Percentiles rank a stretch among this genome's conserved stretches.
Conservation (phyloP, 352 stramenopile species). For the Phytophthora agathidicida region DNA sequence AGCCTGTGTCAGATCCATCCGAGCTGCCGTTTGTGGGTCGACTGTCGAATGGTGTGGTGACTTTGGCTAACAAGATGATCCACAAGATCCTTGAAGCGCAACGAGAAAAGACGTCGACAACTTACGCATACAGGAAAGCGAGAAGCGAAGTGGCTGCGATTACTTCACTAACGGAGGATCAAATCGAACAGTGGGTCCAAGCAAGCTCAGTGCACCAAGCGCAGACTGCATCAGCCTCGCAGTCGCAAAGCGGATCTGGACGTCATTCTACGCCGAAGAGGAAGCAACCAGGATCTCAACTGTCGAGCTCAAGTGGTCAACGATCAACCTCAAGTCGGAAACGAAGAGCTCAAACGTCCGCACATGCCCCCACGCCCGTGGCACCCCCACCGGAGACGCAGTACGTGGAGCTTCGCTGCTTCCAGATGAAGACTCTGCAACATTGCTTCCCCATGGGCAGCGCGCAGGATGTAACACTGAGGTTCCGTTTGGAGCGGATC, state of each 20-base stretch:
- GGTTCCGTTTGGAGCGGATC: conserved; percentile 63
- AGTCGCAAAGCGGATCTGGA: conserved; percentile 35
- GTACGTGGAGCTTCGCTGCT: conserved; percentile 64
- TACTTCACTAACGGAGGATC: conserved; percentile 58
- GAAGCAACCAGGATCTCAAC: conserved; percentile 42
- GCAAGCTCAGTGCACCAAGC: conserved; percentile 22
- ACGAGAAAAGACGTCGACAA: conserved; percentile 54
- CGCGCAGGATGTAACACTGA: conserved; percentile 54
- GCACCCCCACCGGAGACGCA: conserved; percentile 25
- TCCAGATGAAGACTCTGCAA: conserved; percentile 45
- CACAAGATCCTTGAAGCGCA: conserved; percentile 58
- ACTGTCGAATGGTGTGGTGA: conserved; percentile 44
- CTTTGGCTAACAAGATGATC: conserved; percentile 53
- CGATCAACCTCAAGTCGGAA: conserved; percentile 52
- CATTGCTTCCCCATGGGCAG: conserved; percentile 34
- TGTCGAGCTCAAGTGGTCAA: conserved; percentile 19
- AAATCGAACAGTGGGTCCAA: conserved; percentile 78
- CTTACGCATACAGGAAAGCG: conserved; percentile 56
- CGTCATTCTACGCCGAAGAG: conserved; percentile 62
- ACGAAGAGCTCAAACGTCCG: conserved; percentile 33
- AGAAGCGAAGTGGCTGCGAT: conserved; percentile 61
- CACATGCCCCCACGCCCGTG: conserved; percentile 9
- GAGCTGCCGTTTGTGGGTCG: conserved; percentile 59
- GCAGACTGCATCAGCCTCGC: conserved; percentile 22
- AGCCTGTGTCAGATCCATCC: conserved; percentile 35